Conservation (phyloP, 1,139 yeast species). For the Schwanniomyces etchellsii region DNA sequence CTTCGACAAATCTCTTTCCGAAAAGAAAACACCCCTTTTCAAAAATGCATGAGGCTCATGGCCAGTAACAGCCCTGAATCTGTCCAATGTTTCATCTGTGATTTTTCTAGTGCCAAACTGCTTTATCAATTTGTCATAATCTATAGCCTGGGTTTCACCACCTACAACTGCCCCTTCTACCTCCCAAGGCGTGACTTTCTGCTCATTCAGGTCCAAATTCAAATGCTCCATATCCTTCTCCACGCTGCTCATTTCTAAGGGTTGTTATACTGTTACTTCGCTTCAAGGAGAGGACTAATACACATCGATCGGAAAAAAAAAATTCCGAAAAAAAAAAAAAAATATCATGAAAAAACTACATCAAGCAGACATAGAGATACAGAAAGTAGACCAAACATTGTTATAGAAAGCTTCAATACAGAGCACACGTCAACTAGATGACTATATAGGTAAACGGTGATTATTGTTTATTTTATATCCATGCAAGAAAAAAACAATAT, state of each 20-base stretch:
- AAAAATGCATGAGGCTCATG: conserved; percentile 88
- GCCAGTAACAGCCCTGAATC: conserved; percentile 83
- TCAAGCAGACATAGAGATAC: not conserved
- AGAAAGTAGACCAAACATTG: no score
- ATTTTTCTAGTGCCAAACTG: conserved; percentile 86
- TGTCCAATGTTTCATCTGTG: conserved; percentile 60
- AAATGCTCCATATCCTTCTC: conserved; percentile 23
- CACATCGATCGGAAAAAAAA: not conserved
- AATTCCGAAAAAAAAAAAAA: not conserved
- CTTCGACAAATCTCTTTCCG: conserved; percentile 78
- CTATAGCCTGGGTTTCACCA: conserved; percentile 84
- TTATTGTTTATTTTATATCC: conserved; percentile 29
- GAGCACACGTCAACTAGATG: no score
- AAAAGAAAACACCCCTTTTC: conserved; percentile 88
- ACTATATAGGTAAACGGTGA: no score
- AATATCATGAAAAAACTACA: not conserved
- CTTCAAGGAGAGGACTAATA: not conserved
- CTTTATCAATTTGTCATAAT: conserved; percentile 78
- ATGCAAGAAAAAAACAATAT: conserved; percentile 20
- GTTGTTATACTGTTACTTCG: no score
- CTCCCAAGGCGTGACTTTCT: conserved; percentile 94
- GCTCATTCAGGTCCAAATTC: conserved; percentile 40
- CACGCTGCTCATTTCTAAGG: not conserved
- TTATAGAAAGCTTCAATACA: no score
- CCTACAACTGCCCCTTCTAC: conserved; percentile 98